phyloP scores from a whole-genome alignment of 306 rosid species.

The Trifolium pratense region DNA sequence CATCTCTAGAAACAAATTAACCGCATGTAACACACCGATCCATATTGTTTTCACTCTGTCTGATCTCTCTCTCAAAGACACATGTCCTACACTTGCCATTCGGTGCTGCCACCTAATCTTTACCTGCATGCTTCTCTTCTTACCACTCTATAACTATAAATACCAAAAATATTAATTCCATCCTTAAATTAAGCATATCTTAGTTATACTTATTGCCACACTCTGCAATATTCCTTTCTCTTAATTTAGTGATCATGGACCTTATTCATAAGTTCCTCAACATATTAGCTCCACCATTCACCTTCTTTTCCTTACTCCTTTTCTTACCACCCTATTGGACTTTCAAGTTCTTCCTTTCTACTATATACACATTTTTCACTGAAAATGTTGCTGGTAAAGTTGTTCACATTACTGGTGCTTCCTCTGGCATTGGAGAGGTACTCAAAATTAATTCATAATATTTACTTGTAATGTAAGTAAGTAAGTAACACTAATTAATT shows the following conservation, averaged over 20 bases:
- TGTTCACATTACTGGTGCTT: constrained; percentile 74
- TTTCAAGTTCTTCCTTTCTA: constrained; percentile 49
- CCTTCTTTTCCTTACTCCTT: constrained; percentile 59
- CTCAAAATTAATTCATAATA: not conserved
- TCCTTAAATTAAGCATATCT: not conserved
- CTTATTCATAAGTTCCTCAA: constrained; percentile 58
- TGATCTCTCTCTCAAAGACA: not conserved
- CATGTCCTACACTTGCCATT: constrained; percentile 50
- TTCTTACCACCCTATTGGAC: constrained; percentile 60
- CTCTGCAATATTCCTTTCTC: not conserved
- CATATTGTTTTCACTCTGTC: not conserved
- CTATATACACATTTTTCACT: constrained; percentile 38
- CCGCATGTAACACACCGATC: not conserved
- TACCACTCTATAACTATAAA: not conserved
- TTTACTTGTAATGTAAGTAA: not conserved
- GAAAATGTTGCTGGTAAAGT: constrained; percentile 68
- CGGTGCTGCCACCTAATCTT: constrained; percentile 47
- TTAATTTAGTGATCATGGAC: constrained; percentile 36
- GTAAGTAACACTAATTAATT: too few relatives aligned
- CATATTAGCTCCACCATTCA: constrained; percentile 59
- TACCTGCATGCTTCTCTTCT: not conserved
- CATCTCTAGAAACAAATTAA: constrained; percentile 1
- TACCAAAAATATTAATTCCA: not conserved
- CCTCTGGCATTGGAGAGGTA: constrained; percentile 54
- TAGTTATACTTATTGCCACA: constrained; percentile 16